Base-by-base conservation (phyloP, 140 eudicot genomes). In the Bidens hawaiensis region DNA sequence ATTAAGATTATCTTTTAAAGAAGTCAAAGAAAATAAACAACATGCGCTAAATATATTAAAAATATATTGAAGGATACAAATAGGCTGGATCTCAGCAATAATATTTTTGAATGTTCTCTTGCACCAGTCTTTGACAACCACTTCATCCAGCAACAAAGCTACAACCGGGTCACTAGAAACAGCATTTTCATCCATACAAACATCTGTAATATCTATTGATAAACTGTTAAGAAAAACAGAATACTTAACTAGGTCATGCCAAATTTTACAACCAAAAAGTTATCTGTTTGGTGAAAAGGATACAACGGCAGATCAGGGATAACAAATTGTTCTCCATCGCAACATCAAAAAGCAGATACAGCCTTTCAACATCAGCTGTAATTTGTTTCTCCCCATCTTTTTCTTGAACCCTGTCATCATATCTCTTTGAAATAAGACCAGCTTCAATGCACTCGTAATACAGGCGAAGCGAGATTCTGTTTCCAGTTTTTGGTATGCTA, bases 51-150 rank as follows among this genome's bases (percentile, higher is more conserved):
- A 49, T 16, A 22, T 6, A 15, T 16, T 52, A 10, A 6, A n/a
- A 65, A 65, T 54, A 24, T 12, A 68, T 14, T 15, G 23, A 59
- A 81, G 98, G 96, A 91, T 91, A 91, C 96, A 91, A 23, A 85
- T 84, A 27, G 50, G 76, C 65, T 71, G 84, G 68, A 84, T 78
- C 52, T 82, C 87, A 4, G 70, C 46, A 60, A 76, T 21, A 41
- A 80, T 78, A 66, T 22, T 75, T 72, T 69, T 72, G 78, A 87
- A 91, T 7, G 85, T 75, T 46, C 88, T 69, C 78, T 80, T 82
- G 96, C 98, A 91, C 98, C 98, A 91, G 68, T 91, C 96, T 81
- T 85, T 87, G 60, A 91, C 96, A 57, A 91, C 98, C 79, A 80
- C 86, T 74, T 91, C 98, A 72, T 91, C 98, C 61, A 91, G 83